Percentiles rank a stretch among this genome's conserved stretches.
Conservation (phyloP, 1,284 basidiomycete species). For the Fomitopsis palustris region DNA sequence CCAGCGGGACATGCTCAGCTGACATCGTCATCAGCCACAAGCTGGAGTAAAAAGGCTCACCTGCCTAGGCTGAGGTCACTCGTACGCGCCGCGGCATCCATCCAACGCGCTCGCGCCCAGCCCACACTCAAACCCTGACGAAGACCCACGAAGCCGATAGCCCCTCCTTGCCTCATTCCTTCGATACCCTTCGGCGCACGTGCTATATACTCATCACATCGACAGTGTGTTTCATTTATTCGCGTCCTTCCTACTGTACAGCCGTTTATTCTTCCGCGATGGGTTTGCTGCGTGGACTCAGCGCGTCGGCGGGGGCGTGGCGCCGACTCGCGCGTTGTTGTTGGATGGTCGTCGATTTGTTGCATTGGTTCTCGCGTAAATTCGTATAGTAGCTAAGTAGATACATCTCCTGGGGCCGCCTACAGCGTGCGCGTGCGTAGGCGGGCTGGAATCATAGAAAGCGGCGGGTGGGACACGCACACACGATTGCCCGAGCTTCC, state of each 20-base stretch:
- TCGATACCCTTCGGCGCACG: slow-evolving; percentile 22
- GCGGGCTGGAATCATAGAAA: background rate
- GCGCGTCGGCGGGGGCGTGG: too few species aligned
- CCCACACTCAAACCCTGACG: slow-evolving; percentile 1
- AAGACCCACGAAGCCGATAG: slow-evolving; percentile 6
- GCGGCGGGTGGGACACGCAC: background rate
- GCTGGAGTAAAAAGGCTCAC: slow-evolving; percentile 22
- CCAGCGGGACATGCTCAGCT: background rate
- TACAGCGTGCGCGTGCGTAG: background rate
- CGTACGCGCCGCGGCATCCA: background rate
- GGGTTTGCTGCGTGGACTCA: slow-evolving; percentile 7
- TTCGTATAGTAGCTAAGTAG: background rate
- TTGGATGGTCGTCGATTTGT: background rate
- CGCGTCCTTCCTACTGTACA: slow-evolving; percentile 15
- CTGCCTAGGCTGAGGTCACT: background rate
- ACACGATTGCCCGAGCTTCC: background rate
- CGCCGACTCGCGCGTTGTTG: too few species aligned
- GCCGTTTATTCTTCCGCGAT: slow-evolving; percentile 17
- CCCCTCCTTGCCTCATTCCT: slow-evolving; percentile 8
- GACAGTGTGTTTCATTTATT: slow-evolving; percentile 3
- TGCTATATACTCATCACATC: slow-evolving; percentile 10
- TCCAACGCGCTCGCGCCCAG: background rate
- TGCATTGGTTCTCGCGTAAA: background rate
- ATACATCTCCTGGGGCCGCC: background rate
- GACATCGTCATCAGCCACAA: slow-evolving; percentile 22